Evolutionary conservation across 306 rosid species (phyloP).

Genomic region (Aeschynomene evenia): DNA sequence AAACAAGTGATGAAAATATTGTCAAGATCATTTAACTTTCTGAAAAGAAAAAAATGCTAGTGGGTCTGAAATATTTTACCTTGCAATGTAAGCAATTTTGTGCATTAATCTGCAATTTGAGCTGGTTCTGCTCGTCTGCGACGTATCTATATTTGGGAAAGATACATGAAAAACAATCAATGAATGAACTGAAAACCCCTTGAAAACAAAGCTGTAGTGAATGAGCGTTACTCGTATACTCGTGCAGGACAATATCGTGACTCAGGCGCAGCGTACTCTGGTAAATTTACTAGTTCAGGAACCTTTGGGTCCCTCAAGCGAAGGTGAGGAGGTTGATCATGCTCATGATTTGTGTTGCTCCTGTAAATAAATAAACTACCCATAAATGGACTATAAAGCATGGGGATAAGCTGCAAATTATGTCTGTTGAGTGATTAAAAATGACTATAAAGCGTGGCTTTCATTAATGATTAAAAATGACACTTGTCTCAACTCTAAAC

Average conservation of each 20-base stretch:
- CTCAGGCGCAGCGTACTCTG: slow-evolving; percentile 76
- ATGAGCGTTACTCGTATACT: slow-evolving; percentile 76
- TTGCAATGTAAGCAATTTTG: slow-evolving; percentile 96
- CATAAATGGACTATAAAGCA: slow-evolving; percentile 28
- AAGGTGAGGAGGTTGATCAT: slow-evolving; percentile 95
- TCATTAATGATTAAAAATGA: neutral
- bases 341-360: slow-evolving; percentile 99
- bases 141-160: slow-evolving; percentile 53
- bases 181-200: slow-evolving; percentile 14
- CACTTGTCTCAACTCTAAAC: slow-evolving; percentile 23
- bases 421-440: neutral
- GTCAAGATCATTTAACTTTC: neutral
- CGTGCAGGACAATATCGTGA: slow-evolving; percentile 94
- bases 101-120: slow-evolving; percentile 86
- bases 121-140: slow-evolving; percentile 58
- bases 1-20: neutral
- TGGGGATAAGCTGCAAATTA: slow-evolving; percentile 24
- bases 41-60: neutral
- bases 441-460: slow-evolving; percentile 23
- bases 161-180: slow-evolving; percentile 9
- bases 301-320: slow-evolving; percentile 68
- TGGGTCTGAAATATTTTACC: slow-evolving; percentile 46
- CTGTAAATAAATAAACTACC: slow-evolving; percentile 36
- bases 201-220: slow-evolving; percentile 19
- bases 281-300: slow-evolving; percentile 75